Evolutionary conservation across 129 eudicot species (phyloP).

Genomic region (Calendula officinalis): DNA sequence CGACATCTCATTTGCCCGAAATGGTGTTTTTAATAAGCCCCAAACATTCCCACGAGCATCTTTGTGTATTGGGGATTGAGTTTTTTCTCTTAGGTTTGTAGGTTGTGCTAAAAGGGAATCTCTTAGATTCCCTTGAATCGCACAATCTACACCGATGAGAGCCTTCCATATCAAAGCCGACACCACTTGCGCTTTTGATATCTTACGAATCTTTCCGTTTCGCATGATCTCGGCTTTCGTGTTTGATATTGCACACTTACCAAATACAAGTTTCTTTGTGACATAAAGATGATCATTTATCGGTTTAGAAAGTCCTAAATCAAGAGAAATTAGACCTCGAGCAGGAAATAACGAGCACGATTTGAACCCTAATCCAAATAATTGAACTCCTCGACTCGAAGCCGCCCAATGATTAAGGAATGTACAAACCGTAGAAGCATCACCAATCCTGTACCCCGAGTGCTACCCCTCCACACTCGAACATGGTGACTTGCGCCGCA

Average conservation of each 20-base stretch:
- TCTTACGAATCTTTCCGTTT: background rate
- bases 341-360: conserved; percentile 13
- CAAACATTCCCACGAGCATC: conserved; percentile 4
- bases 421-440: background rate
- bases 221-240: background rate
- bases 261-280: conserved; percentile 12
- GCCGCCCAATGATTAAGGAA: conserved; percentile 9
- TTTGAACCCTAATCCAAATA: background rate
- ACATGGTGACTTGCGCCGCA: conserved; percentile 4
- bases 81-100: conserved; percentile 7
- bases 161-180: conserved; percentile 14
- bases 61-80: background rate
- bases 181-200: conserved; percentile 12
- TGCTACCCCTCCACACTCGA: conserved; percentile 22
- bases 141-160: conserved; percentile 5
- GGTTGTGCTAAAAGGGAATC: background rate
- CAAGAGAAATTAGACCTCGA: background rate
- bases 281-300: background rate
- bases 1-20: background rate
- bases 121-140: background rate
- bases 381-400: background rate
- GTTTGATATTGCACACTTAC: conserved; percentile 7
- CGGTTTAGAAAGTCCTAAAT: background rate
- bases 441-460: conserved; percentile 21
- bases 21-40: background rate